phyloP scores from a whole-genome alignment of 1,284 basidiomycete genomes.

The Mycosarcoma maydis region DNA sequence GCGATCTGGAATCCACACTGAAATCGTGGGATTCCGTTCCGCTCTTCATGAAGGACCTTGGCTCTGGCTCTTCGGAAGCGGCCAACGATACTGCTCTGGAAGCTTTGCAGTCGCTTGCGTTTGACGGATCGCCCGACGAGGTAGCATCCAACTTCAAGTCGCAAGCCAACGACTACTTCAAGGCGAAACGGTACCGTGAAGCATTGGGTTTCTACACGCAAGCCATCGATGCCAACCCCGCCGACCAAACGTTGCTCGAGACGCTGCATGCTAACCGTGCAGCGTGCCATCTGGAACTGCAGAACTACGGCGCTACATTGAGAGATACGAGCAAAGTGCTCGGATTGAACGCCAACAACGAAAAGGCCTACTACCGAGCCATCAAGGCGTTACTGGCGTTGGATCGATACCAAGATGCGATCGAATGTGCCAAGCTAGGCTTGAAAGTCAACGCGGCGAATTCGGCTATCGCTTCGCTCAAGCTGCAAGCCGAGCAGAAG shows the following conservation, averaged over 20 bases:
- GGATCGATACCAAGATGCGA: constrained; percentile 48
- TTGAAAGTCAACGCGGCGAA: constrained; percentile 30
- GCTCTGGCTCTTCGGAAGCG: constrained; percentile 63
- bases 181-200: constrained; percentile 84
- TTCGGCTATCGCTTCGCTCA: constrained; percentile 43
- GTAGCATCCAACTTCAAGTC: constrained; percentile 90
- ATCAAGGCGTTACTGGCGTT: constrained; percentile 54
- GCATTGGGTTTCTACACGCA: constrained; percentile 90
- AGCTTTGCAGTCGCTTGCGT: constrained; percentile 83
- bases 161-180: constrained; percentile 94
- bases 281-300: constrained; percentile 87
- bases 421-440: constrained; percentile 51
- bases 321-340: constrained; percentile 23
- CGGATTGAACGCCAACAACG: constrained; percentile 37
- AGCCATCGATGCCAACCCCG: constrained; percentile 83
- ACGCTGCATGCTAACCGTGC: constrained; percentile 76
- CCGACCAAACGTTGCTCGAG: constrained; percentile 75
- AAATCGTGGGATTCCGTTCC: constrained; percentile 70
- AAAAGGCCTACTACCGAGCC: constrained; percentile 63
- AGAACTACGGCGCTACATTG: constrained; percentile 68
- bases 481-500: constrained; percentile 42
- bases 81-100: constrained; percentile 72
- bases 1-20: constrained; percentile 33
- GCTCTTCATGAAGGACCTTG: constrained; percentile 90
- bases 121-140: constrained; percentile 93